Percentiles rank a stretch among this genome's conserved stretches.
Evolutionary conservation across 441 rosid genomes (phyloP).

Genomic region (Biscutella auriculata): DNA sequence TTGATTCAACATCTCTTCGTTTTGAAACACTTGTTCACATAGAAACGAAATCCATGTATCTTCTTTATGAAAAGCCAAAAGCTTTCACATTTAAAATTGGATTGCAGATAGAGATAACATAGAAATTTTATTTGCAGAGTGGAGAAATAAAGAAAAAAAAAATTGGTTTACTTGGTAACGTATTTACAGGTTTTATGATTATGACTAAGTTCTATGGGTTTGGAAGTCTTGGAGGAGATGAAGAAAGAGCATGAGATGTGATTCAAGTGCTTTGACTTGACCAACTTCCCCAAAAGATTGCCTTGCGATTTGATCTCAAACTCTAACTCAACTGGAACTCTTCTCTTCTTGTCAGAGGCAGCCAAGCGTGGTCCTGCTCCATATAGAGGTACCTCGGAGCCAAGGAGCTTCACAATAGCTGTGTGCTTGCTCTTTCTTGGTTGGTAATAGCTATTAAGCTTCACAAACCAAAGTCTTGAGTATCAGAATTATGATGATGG

Average conservation of each 20-base stretch:
- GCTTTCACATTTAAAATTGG: slow-evolving; percentile 1
- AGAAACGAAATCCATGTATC: neutral
- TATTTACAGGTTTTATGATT: slow-evolving; percentile 13
- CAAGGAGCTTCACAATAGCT: slow-evolving; percentile 45
- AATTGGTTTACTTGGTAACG: neutral
- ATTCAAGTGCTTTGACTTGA: slow-evolving; percentile 56
- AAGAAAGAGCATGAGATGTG: slow-evolving; percentile 17
- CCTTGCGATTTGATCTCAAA: slow-evolving; percentile 65
- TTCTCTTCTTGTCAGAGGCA: slow-evolving; percentile 35
- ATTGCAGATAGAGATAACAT: neutral
- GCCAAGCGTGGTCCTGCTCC: slow-evolving; percentile 76
- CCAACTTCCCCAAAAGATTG: slow-evolving; percentile 76
- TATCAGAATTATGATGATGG: neutral
- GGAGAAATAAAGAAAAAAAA: neutral
- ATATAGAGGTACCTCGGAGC: slow-evolving; percentile 69
- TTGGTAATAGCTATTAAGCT: slow-evolving; percentile 83
- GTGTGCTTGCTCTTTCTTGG: slow-evolving; percentile 70
- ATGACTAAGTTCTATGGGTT: slow-evolving; percentile 15
- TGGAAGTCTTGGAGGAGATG: slow-evolving; percentile 11
- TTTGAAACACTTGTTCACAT: slow-evolving; percentile 3
- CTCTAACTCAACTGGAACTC: slow-evolving; percentile 43
- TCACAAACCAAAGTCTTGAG: slow-evolving; percentile 20
- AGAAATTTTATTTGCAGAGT: neutral
- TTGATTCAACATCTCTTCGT: neutral
- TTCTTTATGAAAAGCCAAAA: neutral